Conservation (phyloP, 1,284 basidiomycete genomes). For the Ceratobasidium sp. region DNA sequence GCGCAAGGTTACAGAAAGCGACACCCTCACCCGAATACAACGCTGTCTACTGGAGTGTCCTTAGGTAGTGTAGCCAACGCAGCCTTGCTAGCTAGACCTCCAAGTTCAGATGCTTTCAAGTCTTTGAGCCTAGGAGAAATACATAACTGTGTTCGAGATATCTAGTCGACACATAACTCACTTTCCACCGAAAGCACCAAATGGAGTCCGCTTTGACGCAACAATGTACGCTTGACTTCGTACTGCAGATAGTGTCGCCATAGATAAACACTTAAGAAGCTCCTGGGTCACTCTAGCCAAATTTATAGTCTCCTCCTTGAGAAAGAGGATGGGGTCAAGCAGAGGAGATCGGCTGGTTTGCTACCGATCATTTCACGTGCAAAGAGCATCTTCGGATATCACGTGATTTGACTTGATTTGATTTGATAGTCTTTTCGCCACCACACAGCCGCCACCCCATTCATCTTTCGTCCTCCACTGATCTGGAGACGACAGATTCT, state of each 20-base stretch:
- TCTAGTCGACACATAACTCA: conserved; percentile 46
- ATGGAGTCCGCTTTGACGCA: conserved; percentile 60
- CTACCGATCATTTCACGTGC: too few species aligned
- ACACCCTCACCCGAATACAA: conserved; percentile 57
- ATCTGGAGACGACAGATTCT: too few species aligned
- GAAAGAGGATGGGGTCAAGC: too few species aligned
- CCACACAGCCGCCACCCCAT: too few species aligned
- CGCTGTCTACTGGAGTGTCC: conserved; percentile 58
- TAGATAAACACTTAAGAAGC: neutral
- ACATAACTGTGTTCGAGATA: neutral
- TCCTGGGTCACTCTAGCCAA: too few species aligned
- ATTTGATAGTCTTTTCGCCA: too few species aligned
- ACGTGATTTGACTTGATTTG: too few species aligned
- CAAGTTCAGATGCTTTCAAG: conserved; percentile 59
- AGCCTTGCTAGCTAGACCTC: conserved; percentile 61
- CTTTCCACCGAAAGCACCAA: conserved; percentile 64
- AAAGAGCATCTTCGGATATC: too few species aligned
- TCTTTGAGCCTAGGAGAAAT: conserved; percentile 53
- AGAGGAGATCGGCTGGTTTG: too few species aligned
- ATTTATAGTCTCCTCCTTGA: too few species aligned
- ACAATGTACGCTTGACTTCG: conserved; percentile 54
- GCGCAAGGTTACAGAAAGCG: neutral
- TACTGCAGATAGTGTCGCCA: conserved; percentile 20
- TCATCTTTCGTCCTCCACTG: too few species aligned
- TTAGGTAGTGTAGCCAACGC: conserved; percentile 60